Evolutionary conservation across 2,329 filamentous ascomycete genomes (phyloP).

Genomic region (Acrocalymma vagum): DNA sequence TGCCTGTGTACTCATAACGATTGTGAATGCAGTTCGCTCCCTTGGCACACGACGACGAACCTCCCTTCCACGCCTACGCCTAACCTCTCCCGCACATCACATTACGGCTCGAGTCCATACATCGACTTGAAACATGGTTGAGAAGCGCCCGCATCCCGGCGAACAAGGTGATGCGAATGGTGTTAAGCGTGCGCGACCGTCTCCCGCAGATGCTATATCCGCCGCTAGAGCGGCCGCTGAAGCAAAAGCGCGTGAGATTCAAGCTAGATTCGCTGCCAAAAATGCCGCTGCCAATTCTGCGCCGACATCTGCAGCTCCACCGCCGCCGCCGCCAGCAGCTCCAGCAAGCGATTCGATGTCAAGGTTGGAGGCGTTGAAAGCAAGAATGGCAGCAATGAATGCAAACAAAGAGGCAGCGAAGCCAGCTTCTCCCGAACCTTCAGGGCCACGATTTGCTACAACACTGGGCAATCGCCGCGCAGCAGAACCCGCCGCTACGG

Average conservation of each 20-base stretch:
- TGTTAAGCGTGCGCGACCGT: constrained; percentile 51
- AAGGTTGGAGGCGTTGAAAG: constrained; percentile 28
- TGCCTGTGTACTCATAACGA: not conserved
- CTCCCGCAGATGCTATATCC: constrained; percentile 34
- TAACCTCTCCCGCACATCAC: constrained; percentile 9
- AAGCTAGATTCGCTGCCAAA: constrained; percentile 40
- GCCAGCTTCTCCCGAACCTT: constrained; percentile 49
- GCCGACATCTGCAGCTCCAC: constrained; percentile 18
- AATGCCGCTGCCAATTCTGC: constrained; percentile 26
- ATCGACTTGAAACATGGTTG: constrained; percentile 52
- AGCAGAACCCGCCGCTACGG: constrained; percentile 47
- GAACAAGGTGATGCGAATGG: constrained; percentile 46
- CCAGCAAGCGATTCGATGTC: constrained; percentile 12
- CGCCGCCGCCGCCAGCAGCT: constrained; percentile 17
- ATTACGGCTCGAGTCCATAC: too few species aligned
- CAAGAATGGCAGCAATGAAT: constrained; percentile 38
- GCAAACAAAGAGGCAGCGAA: constrained; percentile 70
- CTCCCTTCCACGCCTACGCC: constrained; percentile 5
- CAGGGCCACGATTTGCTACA: constrained; percentile 62
- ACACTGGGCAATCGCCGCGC: constrained; percentile 63
- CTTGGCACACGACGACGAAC: constrained; percentile 11
- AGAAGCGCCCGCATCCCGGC: constrained; percentile 54
- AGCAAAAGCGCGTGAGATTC: constrained; percentile 42
- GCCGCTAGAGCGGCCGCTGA: constrained; percentile 36
- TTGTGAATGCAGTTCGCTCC: not conserved